Evolutionary conservation across 306 rosid genomes (phyloP).

Genomic region (Sesbania bispinosa): DNA sequence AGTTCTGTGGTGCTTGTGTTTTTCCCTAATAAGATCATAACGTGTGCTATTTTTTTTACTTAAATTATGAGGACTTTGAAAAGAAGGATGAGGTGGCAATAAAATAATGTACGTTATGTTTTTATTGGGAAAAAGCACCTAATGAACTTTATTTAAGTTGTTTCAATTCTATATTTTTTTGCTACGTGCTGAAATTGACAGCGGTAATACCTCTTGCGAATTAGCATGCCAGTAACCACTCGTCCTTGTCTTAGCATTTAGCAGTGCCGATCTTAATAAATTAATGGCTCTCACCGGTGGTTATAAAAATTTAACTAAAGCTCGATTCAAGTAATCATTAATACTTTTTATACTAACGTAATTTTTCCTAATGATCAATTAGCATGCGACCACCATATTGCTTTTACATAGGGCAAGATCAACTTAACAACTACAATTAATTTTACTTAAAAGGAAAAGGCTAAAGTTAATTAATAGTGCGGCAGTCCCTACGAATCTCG

Average conservation of each 20-base stretch:
- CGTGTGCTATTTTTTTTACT: neutral
- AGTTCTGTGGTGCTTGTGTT: neutral
- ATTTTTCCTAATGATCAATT: neutral
- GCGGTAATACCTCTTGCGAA: too few relatives aligned
- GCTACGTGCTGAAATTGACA: too few relatives aligned
- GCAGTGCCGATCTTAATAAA: too few relatives aligned
- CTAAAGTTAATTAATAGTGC: conserved; percentile 26
- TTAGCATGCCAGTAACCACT: too few relatives aligned
- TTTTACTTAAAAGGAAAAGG: neutral
- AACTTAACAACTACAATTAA: neutral
- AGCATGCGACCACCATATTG: neutral
- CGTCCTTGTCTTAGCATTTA: too few relatives aligned
- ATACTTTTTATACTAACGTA: neutral
- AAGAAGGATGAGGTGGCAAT: neutral
- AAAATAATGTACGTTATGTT: neutral
- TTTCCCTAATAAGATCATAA: neutral
- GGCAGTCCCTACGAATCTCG: conserved; percentile 62
- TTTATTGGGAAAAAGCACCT: too few relatives aligned
- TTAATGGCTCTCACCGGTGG: too few relatives aligned
- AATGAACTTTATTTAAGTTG: too few relatives aligned
- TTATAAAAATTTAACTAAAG: too few relatives aligned
- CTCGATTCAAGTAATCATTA: neutral
- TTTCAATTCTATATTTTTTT: too few relatives aligned
- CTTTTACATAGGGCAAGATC: neutral
- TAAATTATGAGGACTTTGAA: neutral